Conservation (phyloP, 345 rosid species). For the Fremontodendron californicum region DNA sequence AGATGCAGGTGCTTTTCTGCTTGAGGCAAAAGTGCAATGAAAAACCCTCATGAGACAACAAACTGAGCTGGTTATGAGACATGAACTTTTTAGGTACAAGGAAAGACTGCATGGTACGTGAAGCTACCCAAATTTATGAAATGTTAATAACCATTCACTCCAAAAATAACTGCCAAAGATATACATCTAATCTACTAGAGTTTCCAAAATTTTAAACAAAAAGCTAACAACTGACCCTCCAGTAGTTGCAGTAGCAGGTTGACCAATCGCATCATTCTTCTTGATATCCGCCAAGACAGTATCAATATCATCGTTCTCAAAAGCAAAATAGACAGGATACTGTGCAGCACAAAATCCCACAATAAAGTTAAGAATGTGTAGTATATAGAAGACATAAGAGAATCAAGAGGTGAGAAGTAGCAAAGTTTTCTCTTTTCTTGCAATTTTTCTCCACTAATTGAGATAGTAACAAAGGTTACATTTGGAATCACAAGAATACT, state of each 20-base stretch:
- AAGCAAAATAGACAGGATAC: constrained; percentile 96
- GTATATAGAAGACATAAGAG: not conserved
- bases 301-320: constrained; percentile 81
- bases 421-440: not conserved
- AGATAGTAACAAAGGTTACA: not conserved
- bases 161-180: not conserved
- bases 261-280: constrained; percentile 84
- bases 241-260: constrained; percentile 92
- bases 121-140: not conserved
- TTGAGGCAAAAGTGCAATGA: not conserved
- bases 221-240: constrained; percentile 74
- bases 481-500: not conserved
- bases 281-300: constrained; percentile 74
- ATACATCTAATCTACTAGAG: not conserved
- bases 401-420: not conserved
- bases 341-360: constrained; percentile 38
- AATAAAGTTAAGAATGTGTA: not conserved
- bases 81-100: not conserved
- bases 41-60: not conserved
- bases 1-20: not conserved
- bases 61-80: not conserved
- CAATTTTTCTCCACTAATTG: not conserved
- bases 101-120: not conserved
- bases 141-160: not conserved
- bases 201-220: not conserved